A percentile compares a stretch with the other conserved stretches of the same genome.
phyloP scores from a whole-genome alignment of 495 filamentous ascomycete species.

The Talaromyces wortmannii region DNA sequence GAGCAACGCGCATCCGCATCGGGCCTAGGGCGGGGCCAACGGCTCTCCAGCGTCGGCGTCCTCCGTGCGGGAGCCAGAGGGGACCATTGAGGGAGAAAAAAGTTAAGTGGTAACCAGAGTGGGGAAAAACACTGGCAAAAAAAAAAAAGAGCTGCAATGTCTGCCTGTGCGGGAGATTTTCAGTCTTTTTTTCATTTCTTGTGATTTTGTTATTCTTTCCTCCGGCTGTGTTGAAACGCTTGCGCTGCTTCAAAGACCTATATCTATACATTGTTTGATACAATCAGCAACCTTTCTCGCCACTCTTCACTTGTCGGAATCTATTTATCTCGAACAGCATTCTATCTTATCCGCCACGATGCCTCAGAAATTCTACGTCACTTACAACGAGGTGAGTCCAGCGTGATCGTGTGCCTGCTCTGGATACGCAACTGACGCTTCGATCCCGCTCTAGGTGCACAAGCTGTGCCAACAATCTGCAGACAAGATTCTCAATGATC shows the following conservation, averaged over 20 bases:
- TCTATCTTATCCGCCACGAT: constrained; percentile 39
- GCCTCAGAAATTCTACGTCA: constrained; percentile 87
- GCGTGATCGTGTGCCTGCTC: not conserved
- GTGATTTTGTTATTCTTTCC: too few relatives aligned
- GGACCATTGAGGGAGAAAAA: not conserved
- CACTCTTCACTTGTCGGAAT: too few relatives aligned
- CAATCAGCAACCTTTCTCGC: too few relatives aligned
- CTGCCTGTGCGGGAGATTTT: too few relatives aligned
- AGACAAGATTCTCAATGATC: constrained; percentile 68
- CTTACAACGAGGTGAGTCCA: constrained; percentile 80
- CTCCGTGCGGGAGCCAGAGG: not conserved
- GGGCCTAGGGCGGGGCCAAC: not conserved
- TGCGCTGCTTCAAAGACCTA: too few relatives aligned
- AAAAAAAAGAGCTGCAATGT: not conserved
- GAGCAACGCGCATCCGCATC: not conserved
- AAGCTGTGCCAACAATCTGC: constrained; percentile 89
- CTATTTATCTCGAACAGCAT: too few relatives aligned
- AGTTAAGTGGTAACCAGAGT: not conserved
- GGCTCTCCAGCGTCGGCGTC: not conserved
- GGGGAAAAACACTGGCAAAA: not conserved
- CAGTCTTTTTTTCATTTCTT: too few relatives aligned
- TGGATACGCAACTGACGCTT: not conserved
- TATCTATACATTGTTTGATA: too few relatives aligned
- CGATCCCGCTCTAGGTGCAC: constrained; percentile 61
- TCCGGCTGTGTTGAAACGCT: too few relatives aligned